A percentile compares a stretch with the other conserved stretches of the same genome.
These are phyloP conservation scores for Colletotrichum sp. DNA, from an alignment of 2,329 filamentous ascomycete genomes.

Conservation along the genomic window DNA sequence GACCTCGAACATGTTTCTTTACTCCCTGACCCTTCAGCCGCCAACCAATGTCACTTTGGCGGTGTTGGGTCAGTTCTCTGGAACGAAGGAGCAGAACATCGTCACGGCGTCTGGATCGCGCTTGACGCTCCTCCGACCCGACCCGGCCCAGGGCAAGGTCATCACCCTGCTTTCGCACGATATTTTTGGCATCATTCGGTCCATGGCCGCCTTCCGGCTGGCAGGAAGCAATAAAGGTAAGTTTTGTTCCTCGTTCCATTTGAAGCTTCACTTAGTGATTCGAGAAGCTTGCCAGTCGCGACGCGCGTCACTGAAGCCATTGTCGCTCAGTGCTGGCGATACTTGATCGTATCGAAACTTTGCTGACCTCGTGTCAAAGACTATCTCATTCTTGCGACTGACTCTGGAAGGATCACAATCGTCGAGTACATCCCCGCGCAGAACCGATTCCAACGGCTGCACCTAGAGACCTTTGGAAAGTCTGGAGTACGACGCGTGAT, in stretches of 20 bases:
- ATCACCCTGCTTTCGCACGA: constrained; percentile 88
- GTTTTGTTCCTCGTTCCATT: constrained; percentile 47
- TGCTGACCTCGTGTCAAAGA: constrained; percentile 60
- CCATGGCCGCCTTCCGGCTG: constrained; percentile 86
- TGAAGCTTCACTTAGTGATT: constrained; percentile 72
- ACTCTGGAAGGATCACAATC: constrained; percentile 94
- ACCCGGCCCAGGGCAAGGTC: constrained; percentile 85
- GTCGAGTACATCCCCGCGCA: constrained; percentile 88
- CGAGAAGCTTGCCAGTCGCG: constrained; percentile 22
- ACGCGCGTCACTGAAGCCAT: not conserved
- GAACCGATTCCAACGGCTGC: constrained; percentile 87
- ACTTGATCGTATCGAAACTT: constrained; percentile 16
- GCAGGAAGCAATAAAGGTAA: constrained; percentile 96
- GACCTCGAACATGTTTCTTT: constrained; percentile 98
- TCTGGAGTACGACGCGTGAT: constrained; percentile 92
- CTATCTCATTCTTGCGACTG: constrained; percentile 92
- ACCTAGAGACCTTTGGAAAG: constrained; percentile 98
- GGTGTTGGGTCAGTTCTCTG: constrained; percentile 92
- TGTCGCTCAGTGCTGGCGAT: not conserved
- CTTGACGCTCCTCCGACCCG: constrained; percentile 85
- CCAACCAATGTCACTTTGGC: constrained; percentile 90
- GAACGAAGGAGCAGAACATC: constrained; percentile 97
- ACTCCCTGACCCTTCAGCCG: constrained; percentile 93
- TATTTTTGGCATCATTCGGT: constrained; percentile 93
- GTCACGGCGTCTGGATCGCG: constrained; percentile 91